A percentile compares a stretch with the other conserved stretches of the same genome.
These are phyloP conservation scores for Globisporangium megalacanthum DNA, from an alignment of 352 stramenopile species.

Conservation along the genomic window DNA sequence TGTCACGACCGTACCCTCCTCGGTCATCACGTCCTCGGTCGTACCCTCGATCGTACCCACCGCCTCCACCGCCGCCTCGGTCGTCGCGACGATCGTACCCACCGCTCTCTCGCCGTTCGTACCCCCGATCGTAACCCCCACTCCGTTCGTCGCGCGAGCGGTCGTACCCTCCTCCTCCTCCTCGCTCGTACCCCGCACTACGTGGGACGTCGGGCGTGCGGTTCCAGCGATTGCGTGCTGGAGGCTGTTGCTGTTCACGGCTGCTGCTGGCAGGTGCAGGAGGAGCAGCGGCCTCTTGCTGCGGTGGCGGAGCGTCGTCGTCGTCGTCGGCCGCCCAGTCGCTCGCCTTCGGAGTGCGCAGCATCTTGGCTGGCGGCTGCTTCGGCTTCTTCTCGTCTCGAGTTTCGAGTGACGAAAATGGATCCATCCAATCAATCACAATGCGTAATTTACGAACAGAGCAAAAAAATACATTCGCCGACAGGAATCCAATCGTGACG, in stretches of 20 bases:
- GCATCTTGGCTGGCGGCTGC: conserved; percentile 27
- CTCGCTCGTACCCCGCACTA: conserved; percentile 7
- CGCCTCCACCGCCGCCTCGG: conserved; percentile 5
- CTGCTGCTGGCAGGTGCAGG: conserved; percentile 1
- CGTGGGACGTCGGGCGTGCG: conserved; percentile 5
- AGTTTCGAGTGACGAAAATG: not conserved
- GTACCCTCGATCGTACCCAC: conserved; percentile 5
- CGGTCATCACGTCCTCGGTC: conserved; percentile 2
- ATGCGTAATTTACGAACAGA: too few relatives aligned
- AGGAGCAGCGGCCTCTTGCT: conserved; percentile 11
- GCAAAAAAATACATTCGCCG: too few relatives aligned
- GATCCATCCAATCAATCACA: too few relatives aligned
- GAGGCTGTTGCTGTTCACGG: not conserved
- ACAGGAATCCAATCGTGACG: too few relatives aligned
- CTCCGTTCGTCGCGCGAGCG: conserved; percentile 1
- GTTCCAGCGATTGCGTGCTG: conserved; percentile 8
- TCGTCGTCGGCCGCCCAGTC: conserved; percentile 79
- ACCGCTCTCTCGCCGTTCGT: conserved; percentile 4
- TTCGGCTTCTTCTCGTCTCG: not conserved
- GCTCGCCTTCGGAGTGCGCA: conserved; percentile 55
- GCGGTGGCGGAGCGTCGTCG: conserved; percentile 66
- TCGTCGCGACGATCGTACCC: conserved; percentile 15
- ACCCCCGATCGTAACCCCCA: not conserved
- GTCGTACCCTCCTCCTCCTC: conserved; percentile 3
- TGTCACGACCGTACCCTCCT: conserved; percentile 2